Conservation (phyloP, 768 basidiomycete genomes). For the Xerocomellus chrysenteron region DNA sequence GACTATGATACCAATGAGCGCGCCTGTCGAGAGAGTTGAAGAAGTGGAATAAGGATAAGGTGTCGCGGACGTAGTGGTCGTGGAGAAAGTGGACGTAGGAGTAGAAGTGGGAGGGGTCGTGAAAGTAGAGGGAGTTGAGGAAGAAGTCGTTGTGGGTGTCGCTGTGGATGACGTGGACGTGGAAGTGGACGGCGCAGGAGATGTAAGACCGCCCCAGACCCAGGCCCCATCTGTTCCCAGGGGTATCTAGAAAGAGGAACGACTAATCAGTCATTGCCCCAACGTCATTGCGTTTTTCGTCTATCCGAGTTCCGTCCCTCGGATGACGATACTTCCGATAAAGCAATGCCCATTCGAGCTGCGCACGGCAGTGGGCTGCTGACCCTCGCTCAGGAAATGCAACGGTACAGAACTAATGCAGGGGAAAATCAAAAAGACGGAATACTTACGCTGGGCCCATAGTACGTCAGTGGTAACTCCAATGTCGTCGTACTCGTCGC, state of each 20-base stretch:
- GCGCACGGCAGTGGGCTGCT: no score
- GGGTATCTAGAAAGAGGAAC: conserved; percentile 57
- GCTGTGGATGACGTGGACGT: conserved; percentile 24
- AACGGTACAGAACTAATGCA: background rate
- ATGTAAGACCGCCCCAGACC: conserved; percentile 72
- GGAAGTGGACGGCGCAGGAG: conserved; percentile 46
- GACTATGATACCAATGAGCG: conserved; percentile 37
- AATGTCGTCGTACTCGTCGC: conserved; percentile 60
- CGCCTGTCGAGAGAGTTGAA: conserved; percentile 31
- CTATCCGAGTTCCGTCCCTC: background rate
- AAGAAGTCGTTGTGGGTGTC: conserved; percentile 18
- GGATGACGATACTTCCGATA: background rate
- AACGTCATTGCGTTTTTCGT: conserved; percentile 9
- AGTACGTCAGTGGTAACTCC: conserved; percentile 75
- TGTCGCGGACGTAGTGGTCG: conserved; percentile 28
- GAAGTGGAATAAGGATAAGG: conserved; percentile 26
- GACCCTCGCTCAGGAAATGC: background rate
- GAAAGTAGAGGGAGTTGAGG: conserved; percentile 29
- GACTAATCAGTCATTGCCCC: conserved; percentile 9
- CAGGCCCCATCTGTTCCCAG: conserved; percentile 59
- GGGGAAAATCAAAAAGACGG: background rate
- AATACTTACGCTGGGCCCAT: conserved; percentile 72
- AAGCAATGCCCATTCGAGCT: no score
- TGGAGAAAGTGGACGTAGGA: conserved; percentile 24
- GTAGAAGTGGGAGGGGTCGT: conserved; percentile 29